Evolutionary conservation across 2,329 filamentous ascomycete species (phyloP).

Genomic region (Clarireedia homoeocarpa): DNA sequence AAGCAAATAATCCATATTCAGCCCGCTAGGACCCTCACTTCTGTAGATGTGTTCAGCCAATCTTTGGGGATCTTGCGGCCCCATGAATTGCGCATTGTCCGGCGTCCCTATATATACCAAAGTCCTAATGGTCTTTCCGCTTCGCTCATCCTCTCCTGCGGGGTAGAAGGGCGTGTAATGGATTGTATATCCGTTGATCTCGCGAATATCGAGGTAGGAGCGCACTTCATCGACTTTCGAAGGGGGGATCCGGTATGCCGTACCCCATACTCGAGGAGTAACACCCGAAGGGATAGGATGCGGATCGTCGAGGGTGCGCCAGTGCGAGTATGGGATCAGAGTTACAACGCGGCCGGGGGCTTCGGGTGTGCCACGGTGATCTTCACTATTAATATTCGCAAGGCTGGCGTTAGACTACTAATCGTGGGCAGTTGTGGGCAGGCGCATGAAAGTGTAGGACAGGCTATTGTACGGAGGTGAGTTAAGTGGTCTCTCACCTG

Average conservation of each 20-base stretch:
- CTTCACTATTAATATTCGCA: constrained; percentile 52
- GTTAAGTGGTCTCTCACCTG: constrained; percentile 22
- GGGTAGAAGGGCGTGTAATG: constrained; percentile 80
- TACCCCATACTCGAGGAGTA: constrained; percentile 74
- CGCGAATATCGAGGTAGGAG: constrained; percentile 86
- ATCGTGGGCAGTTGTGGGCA: constrained; percentile 1
- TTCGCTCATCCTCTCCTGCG: constrained; percentile 27
- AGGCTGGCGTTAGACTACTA: constrained; percentile 5
- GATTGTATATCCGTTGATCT: constrained; percentile 95
- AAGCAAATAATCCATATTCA: constrained; percentile 85
- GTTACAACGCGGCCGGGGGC: constrained; percentile 88
- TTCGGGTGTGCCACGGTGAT: constrained; percentile 86
- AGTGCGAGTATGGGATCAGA: constrained; percentile 76
- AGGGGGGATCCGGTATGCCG: constrained; percentile 76
- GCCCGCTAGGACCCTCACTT: constrained; percentile 75
- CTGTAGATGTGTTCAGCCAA: constrained; percentile 75
- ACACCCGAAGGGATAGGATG: constrained; percentile 35
- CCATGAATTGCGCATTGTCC: constrained; percentile 85
- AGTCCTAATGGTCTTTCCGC: constrained; percentile 34
- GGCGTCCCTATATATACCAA: constrained; percentile 94
- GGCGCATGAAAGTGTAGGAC: too few species aligned
- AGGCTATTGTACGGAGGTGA: too few species aligned
- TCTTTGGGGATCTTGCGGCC: constrained; percentile 67
- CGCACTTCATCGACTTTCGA: constrained; percentile 72
- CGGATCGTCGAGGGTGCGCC: constrained; percentile 66